A percentile compares a stretch with the other conserved stretches of the same genome.
Evolutionary conservation across 306 rosid genomes (phyloP).

Genomic region (Lathyrus sativus): DNA sequence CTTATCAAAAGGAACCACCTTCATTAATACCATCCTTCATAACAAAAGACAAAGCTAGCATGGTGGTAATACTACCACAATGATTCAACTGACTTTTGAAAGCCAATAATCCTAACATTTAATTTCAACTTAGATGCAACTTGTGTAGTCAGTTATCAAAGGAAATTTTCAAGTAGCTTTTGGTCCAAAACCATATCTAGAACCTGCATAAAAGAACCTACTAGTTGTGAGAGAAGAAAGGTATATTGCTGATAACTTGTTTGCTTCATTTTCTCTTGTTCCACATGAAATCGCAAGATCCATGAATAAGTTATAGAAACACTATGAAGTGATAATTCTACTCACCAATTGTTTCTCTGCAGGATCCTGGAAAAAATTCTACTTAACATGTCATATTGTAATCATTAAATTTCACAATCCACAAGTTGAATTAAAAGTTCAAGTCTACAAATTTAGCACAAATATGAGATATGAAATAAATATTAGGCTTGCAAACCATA

Average conservation of each 20-base stretch:
- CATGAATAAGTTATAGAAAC: background rate
- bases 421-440: background rate
- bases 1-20: background rate
- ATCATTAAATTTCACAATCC: conserved; percentile 5
- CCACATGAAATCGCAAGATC: no score
- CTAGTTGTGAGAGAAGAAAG: no score
- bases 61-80: no score
- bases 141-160: no score
- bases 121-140: no score
- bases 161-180: no score
- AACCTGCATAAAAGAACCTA: no score
- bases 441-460: conserved; percentile 3
- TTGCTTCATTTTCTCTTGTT: no score
- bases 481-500: conserved; percentile 8
- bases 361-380: background rate
- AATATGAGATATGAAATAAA: background rate
- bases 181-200: no score
- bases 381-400: background rate
- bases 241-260: no score
- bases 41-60: background rate
- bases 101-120: no score
- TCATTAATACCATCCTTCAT: background rate
- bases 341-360: background rate
- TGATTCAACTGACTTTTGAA: no score
- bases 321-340: background rate